Conservation (phyloP, 208 protist genomes). For the Zelonia costaricensis region DNA sequence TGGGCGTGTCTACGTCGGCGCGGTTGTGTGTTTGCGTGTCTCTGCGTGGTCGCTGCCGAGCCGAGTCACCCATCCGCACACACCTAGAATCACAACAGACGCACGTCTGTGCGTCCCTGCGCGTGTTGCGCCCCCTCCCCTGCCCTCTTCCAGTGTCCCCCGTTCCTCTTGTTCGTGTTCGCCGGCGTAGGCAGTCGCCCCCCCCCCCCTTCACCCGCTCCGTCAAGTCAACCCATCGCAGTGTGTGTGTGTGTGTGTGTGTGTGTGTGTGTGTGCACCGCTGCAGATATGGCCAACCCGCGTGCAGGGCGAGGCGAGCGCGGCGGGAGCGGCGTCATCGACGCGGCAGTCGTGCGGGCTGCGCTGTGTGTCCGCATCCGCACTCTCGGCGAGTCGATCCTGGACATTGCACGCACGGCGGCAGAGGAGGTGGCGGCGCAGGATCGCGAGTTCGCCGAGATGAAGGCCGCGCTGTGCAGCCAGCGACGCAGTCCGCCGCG, state of each 20-base stretch:
- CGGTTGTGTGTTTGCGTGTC: too few species aligned
- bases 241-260: background rate
- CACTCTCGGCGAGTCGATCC: slow-evolving; percentile 31
- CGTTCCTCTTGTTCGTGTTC: background rate
- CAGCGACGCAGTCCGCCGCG: too few species aligned
- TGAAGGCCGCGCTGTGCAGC: too few species aligned
- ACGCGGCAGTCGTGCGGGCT: slow-evolving; percentile 14
- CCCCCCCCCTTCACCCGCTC: background rate
- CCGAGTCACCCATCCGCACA: too few species aligned
- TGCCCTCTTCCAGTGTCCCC: too few species aligned
- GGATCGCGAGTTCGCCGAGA: slow-evolving; percentile 6
- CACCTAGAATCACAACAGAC: too few species aligned
- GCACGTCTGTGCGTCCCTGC: background rate
- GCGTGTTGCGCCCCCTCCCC: too few species aligned
- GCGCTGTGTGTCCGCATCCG: slow-evolving; percentile 47
- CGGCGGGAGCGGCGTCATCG: background rate
- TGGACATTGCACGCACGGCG: slow-evolving; percentile 29
- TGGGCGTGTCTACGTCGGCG: too few species aligned
- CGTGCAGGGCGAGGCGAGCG: background rate
- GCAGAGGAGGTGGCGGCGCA: slow-evolving; percentile 16
- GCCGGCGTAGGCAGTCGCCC: background rate
- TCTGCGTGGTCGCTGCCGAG: too few species aligned
- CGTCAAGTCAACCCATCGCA: background rate
- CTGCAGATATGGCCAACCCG: too few species aligned
- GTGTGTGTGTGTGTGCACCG: too few species aligned